A percentile compares a stretch with the other conserved stretches of the same genome.
phyloP scores from a whole-genome alignment of 768 basidiomycete species.

The Xerocomus brunneocitrinus region DNA sequence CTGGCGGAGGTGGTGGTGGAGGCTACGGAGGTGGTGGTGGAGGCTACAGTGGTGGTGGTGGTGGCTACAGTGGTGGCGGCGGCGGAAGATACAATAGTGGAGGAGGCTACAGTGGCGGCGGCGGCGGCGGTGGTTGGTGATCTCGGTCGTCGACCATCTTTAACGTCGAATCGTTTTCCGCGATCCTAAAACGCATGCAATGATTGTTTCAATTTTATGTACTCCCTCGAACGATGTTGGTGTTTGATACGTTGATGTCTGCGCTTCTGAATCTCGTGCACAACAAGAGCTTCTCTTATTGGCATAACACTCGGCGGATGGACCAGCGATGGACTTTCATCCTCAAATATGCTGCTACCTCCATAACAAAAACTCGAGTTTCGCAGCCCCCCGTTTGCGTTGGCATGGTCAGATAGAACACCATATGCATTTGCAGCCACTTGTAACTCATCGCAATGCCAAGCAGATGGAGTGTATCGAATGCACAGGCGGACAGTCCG shows the following conservation, averaged over 20 bases:
- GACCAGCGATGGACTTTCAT: too few relatives aligned
- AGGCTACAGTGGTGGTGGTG: too few relatives aligned
- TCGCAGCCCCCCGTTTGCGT: too few relatives aligned
- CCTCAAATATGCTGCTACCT: too few relatives aligned
- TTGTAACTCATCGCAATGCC: too few relatives aligned
- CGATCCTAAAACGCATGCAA: constrained; percentile 10
- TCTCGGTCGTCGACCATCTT: not conserved
- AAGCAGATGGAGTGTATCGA: too few relatives aligned
- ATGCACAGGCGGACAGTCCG: too few relatives aligned
- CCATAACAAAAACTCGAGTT: too few relatives aligned
- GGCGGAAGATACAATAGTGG: constrained; percentile 1
- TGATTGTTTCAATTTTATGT: constrained; percentile 2
- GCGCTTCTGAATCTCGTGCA: not conserved
- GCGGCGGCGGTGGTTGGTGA: constrained; percentile 12
- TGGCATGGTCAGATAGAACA: too few relatives aligned
- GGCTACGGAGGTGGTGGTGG: constrained; percentile 10
- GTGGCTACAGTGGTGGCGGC: not conserved
- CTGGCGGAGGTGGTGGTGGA: constrained; percentile 26
- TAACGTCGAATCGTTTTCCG: not conserved
- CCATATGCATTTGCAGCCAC: too few relatives aligned
- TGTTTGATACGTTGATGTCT: constrained; percentile 5
- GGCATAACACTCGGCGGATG: too few relatives aligned
- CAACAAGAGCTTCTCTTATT: not conserved
- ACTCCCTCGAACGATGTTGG: not conserved
- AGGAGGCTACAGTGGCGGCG: constrained; percentile 1